Percentiles rank a stretch among this genome's conserved stretches.
phyloP scores from a whole-genome alignment of 208 protist species.

The Acanthamoeba royreba region DNA sequence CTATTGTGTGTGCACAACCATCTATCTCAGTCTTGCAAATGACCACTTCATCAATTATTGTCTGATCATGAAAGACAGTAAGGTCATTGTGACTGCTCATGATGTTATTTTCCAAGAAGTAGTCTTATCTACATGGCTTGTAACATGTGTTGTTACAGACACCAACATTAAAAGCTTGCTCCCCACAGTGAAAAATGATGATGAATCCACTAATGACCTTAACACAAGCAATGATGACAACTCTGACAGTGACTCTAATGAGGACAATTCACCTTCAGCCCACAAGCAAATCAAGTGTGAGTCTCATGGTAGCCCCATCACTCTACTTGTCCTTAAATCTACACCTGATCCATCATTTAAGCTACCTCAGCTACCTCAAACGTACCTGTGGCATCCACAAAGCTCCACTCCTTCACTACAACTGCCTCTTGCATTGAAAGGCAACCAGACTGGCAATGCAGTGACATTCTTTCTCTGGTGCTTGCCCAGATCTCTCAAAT shows the following conservation, averaged over 20 bases:
- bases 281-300: neutral
- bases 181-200: too few relatives aligned
- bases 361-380: neutral
- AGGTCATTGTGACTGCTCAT: neutral
- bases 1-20: neutral
- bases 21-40: neutral
- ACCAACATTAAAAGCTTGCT: too few relatives aligned
- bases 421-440: too few relatives aligned
- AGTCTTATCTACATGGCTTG: neutral
- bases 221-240: too few relatives aligned
- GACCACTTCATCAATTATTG: neutral
- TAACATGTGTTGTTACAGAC: too few relatives aligned
- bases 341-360: neutral
- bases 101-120: neutral
- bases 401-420: neutral
- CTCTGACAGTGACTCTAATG: too few relatives aligned
- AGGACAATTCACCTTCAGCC: neutral
- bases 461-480: neutral
- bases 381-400: neutral
- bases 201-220: too few relatives aligned
- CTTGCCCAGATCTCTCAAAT: neutral
- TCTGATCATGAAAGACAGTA: neutral
- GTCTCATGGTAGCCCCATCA: too few relatives aligned
- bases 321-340: neutral
- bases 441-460: neutral